Evolutionary conservation across 768 basidiomycete species (phyloP), one percentile per base, ranked within the genome.

Genomic region (Hypholoma sublateritium): DNA sequence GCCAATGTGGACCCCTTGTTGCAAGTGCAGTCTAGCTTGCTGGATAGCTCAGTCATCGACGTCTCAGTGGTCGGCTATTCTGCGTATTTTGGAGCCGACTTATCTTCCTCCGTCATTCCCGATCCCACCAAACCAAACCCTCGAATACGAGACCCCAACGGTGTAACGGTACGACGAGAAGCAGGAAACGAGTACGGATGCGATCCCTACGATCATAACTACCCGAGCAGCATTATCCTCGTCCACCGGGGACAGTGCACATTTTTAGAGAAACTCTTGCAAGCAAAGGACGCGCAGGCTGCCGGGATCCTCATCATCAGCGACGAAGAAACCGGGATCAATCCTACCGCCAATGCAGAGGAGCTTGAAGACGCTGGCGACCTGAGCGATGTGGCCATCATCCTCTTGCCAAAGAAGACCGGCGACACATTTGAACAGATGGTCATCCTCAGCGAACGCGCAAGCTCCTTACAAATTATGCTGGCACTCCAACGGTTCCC

Each of bases 191-290:
- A 59, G 0, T 71, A 77, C 13, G 92, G 91, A 5, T 93, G 91
- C 65, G 47, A 58, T 5, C 77, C 82, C 5, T 91, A 86, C 69
- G 64, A 70, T 1, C 66, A 77, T 37, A 50, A 68, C 4, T 81
- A 85, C 60, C 70, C 74, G 11, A 77, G 80, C 47, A 81, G 77
- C 42, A 77, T 83, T 4, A 67, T 94, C 21, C 67, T 97, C 14
- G 76, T 89, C 14, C 77, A 77, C 43, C 82, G 96, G 25, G 96
- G 96, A 5, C 82, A 78, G 4, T 98, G 96, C 70, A 88, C 93
- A 8, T 98, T 98, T 72, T 71, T 93, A 13, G 82, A 91, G 61
- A 99, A 99, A 73, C 77, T 95, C 14, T 49, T 84, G 12, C 60
- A 78, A 44, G 95, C 94, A 4, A 79, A 80, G 16, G 72, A 77